Evolutionary conservation across 768 basidiomycete genomes (phyloP).

Genomic region (Coprinopsis sp.): DNA sequence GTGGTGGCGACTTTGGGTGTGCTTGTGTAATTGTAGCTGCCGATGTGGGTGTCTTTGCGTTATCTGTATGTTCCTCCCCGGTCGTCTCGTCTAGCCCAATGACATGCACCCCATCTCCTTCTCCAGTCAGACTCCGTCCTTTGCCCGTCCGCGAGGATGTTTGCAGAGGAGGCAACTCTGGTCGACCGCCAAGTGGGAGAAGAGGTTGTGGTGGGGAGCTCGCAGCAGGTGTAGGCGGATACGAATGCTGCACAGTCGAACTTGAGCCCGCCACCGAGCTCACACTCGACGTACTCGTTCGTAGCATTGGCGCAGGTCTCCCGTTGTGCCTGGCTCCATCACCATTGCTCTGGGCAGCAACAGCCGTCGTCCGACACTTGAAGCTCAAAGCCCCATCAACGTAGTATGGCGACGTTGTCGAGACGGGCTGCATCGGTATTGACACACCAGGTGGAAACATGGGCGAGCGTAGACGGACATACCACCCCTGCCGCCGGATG

Average conservation of each 20-base stretch:
- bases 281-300: neutral
- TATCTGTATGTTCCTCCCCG: conserved; percentile 28
- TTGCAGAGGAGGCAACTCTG: too few relatives aligned
- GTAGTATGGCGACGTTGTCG: conserved; percentile 42
- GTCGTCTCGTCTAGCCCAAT: conserved; percentile 27
- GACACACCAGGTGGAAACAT: conserved; percentile 59
- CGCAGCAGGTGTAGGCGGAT: conserved; percentile 3
- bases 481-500: conserved; percentile 59
- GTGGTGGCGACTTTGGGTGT: neutral
- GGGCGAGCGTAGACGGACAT: conserved; percentile 71
- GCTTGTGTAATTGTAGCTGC: conserved; percentile 21
- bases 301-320: neutral
- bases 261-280: conserved; percentile 1
- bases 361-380: conserved; percentile 43
- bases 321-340: too few relatives aligned
- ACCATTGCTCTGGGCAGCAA: too few relatives aligned
- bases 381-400: conserved; percentile 46
- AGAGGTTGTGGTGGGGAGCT: neutral
- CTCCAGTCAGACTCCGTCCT: conserved; percentile 11
- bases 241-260: neutral
- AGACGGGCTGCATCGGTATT: conserved; percentile 51
- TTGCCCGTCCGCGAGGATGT: too few relatives aligned
- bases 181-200: neutral
- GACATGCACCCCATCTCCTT: conserved; percentile 19
- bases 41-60: conserved; percentile 60